Conservation (phyloP, 1,139 yeast species). For the Saccharomyces hybrid region DNA sequence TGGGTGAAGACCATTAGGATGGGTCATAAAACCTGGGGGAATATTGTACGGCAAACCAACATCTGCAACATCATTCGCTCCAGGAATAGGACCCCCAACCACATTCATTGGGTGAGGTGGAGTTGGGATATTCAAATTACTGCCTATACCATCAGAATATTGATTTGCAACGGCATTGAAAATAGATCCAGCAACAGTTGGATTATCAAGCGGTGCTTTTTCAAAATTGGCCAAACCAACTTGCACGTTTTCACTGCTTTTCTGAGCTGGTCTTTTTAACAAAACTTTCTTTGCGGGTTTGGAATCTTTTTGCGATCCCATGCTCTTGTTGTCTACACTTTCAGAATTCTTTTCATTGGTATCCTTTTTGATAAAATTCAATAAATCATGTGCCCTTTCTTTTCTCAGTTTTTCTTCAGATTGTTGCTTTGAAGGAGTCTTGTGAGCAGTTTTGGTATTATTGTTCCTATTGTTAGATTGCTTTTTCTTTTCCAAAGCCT, state of each 20-base stretch:
- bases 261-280: slow-evolving; percentile 2
- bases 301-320: background rate
- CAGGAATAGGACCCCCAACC: background rate
- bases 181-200: slow-evolving; percentile 13
- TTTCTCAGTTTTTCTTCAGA: slow-evolving; percentile 14
- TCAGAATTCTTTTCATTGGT: slow-evolving; percentile 9
- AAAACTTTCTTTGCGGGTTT: slow-evolving; percentile 8
- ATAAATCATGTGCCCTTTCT: slow-evolving; percentile 24
- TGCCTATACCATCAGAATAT: slow-evolving; percentile 4
- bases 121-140: slow-evolving; percentile 9
- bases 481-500: slow-evolving; percentile 19
- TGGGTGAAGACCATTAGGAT: slow-evolving; percentile 24
- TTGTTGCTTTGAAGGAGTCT: slow-evolving; percentile 5
- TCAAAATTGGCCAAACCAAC: slow-evolving; percentile 17
- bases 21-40: slow-evolving; percentile 30
- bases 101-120: background rate
- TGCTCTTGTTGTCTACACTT: slow-evolving; percentile 2
- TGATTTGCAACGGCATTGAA: slow-evolving; percentile 31
- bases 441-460: slow-evolving; percentile 4
- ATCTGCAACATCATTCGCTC: slow-evolving; percentile 6
- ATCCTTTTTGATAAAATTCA: slow-evolving; percentile 22
- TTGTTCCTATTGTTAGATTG: slow-evolving; percentile 5
- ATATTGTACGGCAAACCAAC: slow-evolving; percentile 22
- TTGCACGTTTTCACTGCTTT: background rate
- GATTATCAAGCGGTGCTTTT: background rate